Base-by-base conservation (phyloP, 106 monocot species). In the Triglochin maritima region DNA sequence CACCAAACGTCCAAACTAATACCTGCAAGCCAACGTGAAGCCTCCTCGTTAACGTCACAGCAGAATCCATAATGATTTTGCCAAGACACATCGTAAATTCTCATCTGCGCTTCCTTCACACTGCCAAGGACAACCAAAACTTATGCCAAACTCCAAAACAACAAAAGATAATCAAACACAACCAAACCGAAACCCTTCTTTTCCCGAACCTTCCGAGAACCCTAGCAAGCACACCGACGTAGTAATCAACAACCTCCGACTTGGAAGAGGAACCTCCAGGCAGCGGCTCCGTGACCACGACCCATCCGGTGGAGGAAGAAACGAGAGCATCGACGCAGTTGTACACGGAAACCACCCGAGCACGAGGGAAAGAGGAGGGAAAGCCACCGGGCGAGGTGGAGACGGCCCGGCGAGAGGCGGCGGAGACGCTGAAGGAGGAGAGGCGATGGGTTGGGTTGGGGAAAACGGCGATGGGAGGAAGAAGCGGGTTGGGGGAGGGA, bases 41-140 rank as follows among this genome's bases (percentile, higher is more conserved):
- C 46, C 29, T 79, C 81, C 56, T 94, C 82, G n/a, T 94, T 82
- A 54, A 89, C 77, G 8, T 93, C 89, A 57, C 93, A 86, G 65
- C 79, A 78, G 70, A 93, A 93, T 5, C 78, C 75, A 61, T 73
- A 93, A 3, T 66, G 57, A 9, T 15, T 73, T 56, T 80, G 68
- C 81, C 88, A 93, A 9, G 86, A 84, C 15, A 79, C 80, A 48
- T 76, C 69, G 52, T 89, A 89, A 17, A 89, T 93, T 71, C 86
- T 79, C 84, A 80, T 79, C 69, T 89, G 86, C 4, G 89, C 89
- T 29, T 89, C 94, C 78, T 70, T 87, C 70, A 80, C 86, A 63
- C 94, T 94, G 84, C 59, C 53, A 42, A 68, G 43, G 11, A 57
- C 49, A 42, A 10, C 45, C 44, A 62, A 6, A 46, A 69, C 44